Evolutionary conservation across 306 rosid genomes (phyloP).

Genomic region (Quercus aquifolioides): DNA sequence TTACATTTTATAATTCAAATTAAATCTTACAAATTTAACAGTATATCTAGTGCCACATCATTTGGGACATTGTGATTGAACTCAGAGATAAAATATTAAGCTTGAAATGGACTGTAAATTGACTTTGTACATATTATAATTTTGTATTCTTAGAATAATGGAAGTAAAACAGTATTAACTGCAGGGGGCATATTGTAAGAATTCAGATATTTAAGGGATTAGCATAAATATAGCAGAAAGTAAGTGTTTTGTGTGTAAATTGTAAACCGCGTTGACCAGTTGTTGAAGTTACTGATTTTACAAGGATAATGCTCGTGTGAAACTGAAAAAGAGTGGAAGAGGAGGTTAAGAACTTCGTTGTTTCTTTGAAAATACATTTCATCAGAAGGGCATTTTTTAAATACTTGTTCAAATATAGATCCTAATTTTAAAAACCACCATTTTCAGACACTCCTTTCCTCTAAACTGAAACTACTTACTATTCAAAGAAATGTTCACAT

Average conservation of each 20-base stretch:
- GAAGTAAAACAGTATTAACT: too few relatives aligned
- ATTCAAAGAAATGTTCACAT: neutral
- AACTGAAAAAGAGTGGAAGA: conserved; percentile 10
- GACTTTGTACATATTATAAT: neutral
- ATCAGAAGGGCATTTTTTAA: neutral
- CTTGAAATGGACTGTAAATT: neutral
- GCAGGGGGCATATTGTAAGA: neutral
- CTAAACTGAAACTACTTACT: neutral
- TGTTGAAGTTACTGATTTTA: conserved; percentile 7
- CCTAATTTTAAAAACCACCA: neutral
- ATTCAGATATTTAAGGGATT: neutral
- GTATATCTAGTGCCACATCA: too few relatives aligned
- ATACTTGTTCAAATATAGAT: neutral
- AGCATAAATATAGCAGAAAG: neutral
- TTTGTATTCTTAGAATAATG: neutral
- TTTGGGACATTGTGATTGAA: too few relatives aligned
- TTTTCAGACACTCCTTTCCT: conserved; percentile 14
- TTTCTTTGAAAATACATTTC: neutral
- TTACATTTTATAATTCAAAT: too few relatives aligned
- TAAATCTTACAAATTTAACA: too few relatives aligned
- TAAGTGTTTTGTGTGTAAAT: neutral
- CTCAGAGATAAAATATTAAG: too few relatives aligned
- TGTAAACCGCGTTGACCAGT: neutral
- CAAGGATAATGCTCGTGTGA: conserved; percentile 11
- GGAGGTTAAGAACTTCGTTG: neutral